Percentiles rank a stretch among this genome's conserved stretches.
These are phyloP conservation scores for Sarocladiaceae sp. DNA, from an alignment of 2,329 filamentous ascomycete species.

Conservation along the genomic window DNA sequence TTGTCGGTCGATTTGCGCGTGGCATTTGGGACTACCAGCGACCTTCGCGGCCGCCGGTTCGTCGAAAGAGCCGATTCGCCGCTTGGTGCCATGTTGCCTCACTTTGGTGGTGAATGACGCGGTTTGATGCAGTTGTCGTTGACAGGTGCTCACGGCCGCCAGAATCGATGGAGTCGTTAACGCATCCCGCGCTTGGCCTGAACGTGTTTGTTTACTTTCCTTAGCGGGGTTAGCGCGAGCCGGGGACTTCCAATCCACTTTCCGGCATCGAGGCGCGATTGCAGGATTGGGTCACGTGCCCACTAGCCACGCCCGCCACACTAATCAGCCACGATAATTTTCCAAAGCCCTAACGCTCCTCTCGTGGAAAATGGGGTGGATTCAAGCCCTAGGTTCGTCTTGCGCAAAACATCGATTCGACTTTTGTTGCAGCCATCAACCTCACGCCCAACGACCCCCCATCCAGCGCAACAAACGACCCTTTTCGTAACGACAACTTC, in stretches of 20 bases:
- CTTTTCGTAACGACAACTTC: constrained; percentile 10
- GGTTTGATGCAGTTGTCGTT: constrained; percentile 14
- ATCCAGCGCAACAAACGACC: constrained; percentile 8
- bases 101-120: constrained; percentile 1
- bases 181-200: constrained; percentile 1
- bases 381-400: constrained; percentile 25
- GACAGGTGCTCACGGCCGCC: constrained; percentile 11
- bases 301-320: constrained; percentile 6
- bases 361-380: constrained; percentile 6
- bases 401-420: constrained; percentile 9
- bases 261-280: neutral
- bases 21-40: constrained; percentile 58
- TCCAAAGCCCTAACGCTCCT: constrained; percentile 34
- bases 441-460: constrained; percentile 6
- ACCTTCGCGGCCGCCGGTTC: constrained; percentile 62
- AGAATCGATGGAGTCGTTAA: constrained; percentile 19
- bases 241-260: constrained; percentile 1
- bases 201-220: constrained; percentile 36
- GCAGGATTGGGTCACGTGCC: constrained; percentile 22
- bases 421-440: constrained; percentile 10
- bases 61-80: constrained; percentile 47
- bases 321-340: constrained; percentile 28
- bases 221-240: constrained; percentile 8
- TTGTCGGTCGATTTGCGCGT: constrained; percentile 57
- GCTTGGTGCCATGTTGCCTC: constrained; percentile 23